A percentile compares a stretch with the other conserved stretches of the same genome.
Conservation (phyloP, 2,329 filamentous ascomycete genomes). For the Nemania sp. region DNA sequence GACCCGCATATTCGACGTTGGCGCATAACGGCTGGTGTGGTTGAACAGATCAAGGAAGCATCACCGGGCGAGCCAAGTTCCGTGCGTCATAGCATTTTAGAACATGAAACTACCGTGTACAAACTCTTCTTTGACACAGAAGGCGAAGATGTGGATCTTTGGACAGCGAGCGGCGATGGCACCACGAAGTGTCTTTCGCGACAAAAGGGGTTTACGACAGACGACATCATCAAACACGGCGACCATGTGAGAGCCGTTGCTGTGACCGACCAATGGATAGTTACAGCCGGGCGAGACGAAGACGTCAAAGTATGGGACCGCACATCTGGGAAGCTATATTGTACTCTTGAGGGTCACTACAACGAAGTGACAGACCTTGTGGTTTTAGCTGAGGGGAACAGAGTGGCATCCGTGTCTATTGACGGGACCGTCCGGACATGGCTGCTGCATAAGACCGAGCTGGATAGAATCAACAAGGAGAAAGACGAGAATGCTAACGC, state of each 20-base stretch:
- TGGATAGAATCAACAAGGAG: conserved; percentile 64
- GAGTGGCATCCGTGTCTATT: conserved; percentile 84
- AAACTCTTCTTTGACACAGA: conserved; percentile 76
- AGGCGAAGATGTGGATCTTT: conserved; percentile 77
- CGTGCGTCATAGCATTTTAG: conserved; percentile 69
- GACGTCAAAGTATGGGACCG: conserved; percentile 91
- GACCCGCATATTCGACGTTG: conserved; percentile 84
- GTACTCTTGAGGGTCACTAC: conserved; percentile 84
- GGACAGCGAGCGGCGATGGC: conserved; percentile 94
- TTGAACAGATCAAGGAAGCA: conserved; percentile 66
- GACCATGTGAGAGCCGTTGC: conserved; percentile 90
- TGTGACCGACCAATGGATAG: conserved; percentile 79
- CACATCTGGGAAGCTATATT: conserved; percentile 77
- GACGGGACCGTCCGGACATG: conserved; percentile 90
- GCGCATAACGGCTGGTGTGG: conserved; percentile 67
- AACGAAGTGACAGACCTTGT: conserved; percentile 90
- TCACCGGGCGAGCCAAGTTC: conserved; percentile 56
- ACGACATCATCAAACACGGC: conserved; percentile 81
- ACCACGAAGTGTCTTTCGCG: conserved; percentile 84
- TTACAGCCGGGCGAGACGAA: conserved; percentile 92
- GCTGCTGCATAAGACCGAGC: conserved; percentile 73
- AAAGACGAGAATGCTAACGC: conserved; percentile 63
- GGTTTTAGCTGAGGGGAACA: conserved; percentile 64
- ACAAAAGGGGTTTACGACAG: conserved; percentile 74
- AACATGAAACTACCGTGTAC: conserved; percentile 93